Evolutionary conservation across 768 basidiomycete species (phyloP), one percentile per base, ranked within the genome.

Genomic region (Cystobasidium ongulense): DNA sequence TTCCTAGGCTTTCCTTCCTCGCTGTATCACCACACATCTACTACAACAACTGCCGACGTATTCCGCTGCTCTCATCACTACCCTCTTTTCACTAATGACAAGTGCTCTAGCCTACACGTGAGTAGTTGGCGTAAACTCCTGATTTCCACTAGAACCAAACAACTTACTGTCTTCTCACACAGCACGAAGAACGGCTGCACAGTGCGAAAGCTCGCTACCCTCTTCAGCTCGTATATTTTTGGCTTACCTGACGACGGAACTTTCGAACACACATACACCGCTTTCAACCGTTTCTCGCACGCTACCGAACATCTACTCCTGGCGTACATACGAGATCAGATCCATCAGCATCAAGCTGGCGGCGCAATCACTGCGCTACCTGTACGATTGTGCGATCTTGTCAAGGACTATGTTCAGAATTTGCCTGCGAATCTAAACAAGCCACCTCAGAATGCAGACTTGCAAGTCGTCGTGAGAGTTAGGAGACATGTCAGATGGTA

Each of bases 251-350:
- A 79, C 75, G 73, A 77, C 76, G n/a, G 72, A 54, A 43, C 84
- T 23, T 86, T 88, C 82, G 83, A 85, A 70, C 83, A 83, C 67
- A 85, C 86, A 8, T 90, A 90, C 79, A 78, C 83, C 25, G 84
- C 85, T 76, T 98, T 92, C 80, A 86, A 95, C 36, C 88, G 90
- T 54, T 85, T 90, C 18, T 88, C 89, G 2, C 87, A 88, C 39
- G 95, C 94, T 0, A 90, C 90, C 77, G 95, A 99, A 80, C 95
- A 99, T 76, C 84, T 99, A 62, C 83, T 97, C n/a, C 86, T 98
- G 15, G 86, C 91, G 0, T 95, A 89, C 80, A 88, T 98, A 73
- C 87, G 94, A 35, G 90, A 88, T 84, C 75, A 79, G 71, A 59
- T 76, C 21, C 59, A 41, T 2, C 83, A 86, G 1, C 83, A 87